A percentile compares a stretch with the other conserved stretches of the same genome.
phyloP scores from a whole-genome alignment of 2,329 filamentous ascomycete species.

The Dactylellina haptotyla region DNA sequence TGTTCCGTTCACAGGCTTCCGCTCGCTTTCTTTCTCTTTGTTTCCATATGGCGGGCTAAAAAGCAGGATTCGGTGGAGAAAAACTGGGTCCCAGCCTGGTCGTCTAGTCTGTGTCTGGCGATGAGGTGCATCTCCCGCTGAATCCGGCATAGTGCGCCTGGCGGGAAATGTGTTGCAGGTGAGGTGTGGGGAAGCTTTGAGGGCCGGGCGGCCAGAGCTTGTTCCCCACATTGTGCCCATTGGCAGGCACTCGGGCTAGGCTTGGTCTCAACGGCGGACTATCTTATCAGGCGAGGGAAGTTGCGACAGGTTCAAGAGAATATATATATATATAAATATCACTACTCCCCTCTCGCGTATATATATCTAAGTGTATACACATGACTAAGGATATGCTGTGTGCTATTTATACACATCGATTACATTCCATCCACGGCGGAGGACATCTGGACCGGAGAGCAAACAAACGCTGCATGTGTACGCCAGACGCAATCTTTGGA shows the following conservation, averaged over 20 bases:
- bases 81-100: not conserved
- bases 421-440: too few species aligned
- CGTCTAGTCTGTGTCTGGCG: slow-evolving; percentile 1
- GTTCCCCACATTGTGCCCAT: not conserved
- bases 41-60: not conserved
- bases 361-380: too few species aligned
- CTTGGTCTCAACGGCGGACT: too few species aligned
- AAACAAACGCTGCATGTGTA: not conserved
- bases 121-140: slow-evolving; percentile 1
- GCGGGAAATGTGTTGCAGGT: slow-evolving; percentile 19
- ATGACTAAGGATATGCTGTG: too few species aligned
- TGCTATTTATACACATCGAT: too few species aligned
- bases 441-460: too few species aligned
- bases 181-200: slow-evolving; percentile 27
- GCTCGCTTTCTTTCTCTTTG: not conserved
- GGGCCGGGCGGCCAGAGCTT: too few species aligned
- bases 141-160: not conserved
- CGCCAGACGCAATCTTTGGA: not conserved
- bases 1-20: slow-evolving; percentile 1
- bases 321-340: too few species aligned
- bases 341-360: too few species aligned
- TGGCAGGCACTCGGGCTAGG: not conserved
- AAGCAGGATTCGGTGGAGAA: slow-evolving; percentile 14
- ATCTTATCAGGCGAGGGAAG: too few species aligned
- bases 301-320: too few species aligned